Base-by-base conservation (phyloP, 1,139 yeast species). In the Pichiaceae sp. region DNA sequence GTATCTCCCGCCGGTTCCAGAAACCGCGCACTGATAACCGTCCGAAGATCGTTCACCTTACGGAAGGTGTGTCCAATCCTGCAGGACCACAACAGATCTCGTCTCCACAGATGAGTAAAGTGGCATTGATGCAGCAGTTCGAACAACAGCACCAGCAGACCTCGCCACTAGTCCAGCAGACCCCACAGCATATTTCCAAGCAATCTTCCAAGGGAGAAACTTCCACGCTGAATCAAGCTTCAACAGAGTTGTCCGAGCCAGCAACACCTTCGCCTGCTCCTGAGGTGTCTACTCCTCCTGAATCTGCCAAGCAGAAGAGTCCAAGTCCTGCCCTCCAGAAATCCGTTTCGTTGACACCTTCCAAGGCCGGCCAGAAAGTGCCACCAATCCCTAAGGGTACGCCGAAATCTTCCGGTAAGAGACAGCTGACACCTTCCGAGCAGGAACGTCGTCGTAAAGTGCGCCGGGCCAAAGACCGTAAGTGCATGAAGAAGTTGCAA, bases 401-500 rank as follows among this genome's bases (percentile, higher is more conserved):
- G 7, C 7, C 7, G 11, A 11, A 11, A 7, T 21, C 24, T 11
- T 21, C 24, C 11, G 33, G 45, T 51, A 73, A 73, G 44, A 74
- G 69, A 49, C 78, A 77, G 3, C 74, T 82, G 2, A 49, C 72
- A 4, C 57, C 65, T 39, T 75, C 74, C 3, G 84, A 79, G 41
- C 75, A 49, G 38, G 56, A 49, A 36, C 46, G 46, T 35, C 80
- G 59, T 77, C 83, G 57, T 71, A 95, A 41, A 93, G 81, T 57
- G 82, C 83, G 49, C 74, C 83, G 60, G 75, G 52, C 54, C 16
- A 50, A 48, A 31, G 56, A 54, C 73, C 84, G 50, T 78, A 53
- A 78, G 70, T 44, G 85, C 19, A 70, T 85, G 42, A 71, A 75
- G 38, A 82, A 78, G 50, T 66, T 91, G 38, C 70, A 75, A 40